Conservation (phyloP, 257 asterid species). For the Solanum lycopersicoides region DNA sequence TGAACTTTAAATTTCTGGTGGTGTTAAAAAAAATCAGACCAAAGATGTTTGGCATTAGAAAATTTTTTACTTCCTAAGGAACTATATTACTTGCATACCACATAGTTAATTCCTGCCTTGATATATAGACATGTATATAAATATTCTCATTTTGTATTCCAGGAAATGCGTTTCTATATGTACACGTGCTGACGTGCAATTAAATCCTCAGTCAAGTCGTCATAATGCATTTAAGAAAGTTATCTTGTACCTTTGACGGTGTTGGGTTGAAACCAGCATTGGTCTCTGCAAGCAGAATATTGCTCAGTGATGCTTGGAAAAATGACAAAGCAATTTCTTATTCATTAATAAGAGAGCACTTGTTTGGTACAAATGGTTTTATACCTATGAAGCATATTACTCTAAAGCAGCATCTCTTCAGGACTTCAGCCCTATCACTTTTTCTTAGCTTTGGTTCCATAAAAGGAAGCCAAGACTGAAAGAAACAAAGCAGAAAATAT, state of each 20-base stretch:
- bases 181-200: background rate
- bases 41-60: background rate
- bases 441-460: slow-evolving; percentile 50
- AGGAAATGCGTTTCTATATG: background rate
- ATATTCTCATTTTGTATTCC: background rate
- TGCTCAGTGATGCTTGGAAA: background rate
- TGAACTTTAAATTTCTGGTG: background rate
- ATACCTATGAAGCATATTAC: slow-evolving; percentile 74
- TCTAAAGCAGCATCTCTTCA: slow-evolving; percentile 47
- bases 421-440: slow-evolving; percentile 30
- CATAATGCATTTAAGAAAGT: background rate
- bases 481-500: slow-evolving; percentile 1
- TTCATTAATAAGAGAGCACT: background rate
- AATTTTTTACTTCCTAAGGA: background rate
- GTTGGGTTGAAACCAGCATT: slow-evolving; percentile 79
- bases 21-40: background rate
- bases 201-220: background rate
- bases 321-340: background rate
- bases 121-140: background rate
- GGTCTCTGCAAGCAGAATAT: slow-evolving; percentile 42
- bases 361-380: background rate
- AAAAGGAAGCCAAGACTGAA: slow-evolving; percentile 64
- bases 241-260: slow-evolving; percentile 45
- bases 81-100: background rate
- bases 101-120: background rate